These are phyloP conservation scores for Stylosanthes scabra DNA, from an alignment of 331 rosid genomes.

Conservation along the genomic window DNA sequence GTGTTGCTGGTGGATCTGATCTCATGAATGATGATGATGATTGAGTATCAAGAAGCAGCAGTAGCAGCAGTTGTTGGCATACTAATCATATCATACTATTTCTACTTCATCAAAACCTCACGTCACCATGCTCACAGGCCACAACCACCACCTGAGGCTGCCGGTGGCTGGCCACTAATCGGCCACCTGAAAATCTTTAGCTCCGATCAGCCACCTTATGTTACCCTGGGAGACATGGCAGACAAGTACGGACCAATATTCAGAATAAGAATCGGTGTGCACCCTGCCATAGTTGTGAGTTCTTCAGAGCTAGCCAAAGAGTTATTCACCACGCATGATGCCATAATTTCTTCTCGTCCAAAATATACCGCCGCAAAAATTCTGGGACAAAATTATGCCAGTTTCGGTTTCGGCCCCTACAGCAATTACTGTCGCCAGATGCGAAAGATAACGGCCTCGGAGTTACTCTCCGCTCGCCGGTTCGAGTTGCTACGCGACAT, in stretches of 20 bases:
- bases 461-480: constrained; percentile 51
- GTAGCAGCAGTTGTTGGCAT: constrained; percentile 18
- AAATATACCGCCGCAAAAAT: constrained; percentile 17
- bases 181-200: constrained; percentile 41
- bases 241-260: constrained; percentile 57
- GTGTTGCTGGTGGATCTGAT: no score
- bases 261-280: constrained; percentile 48
- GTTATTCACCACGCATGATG: constrained; percentile 56
- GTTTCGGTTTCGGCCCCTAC: constrained; percentile 41
- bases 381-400: constrained; percentile 47
- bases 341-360: constrained; percentile 50
- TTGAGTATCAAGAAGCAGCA: neutral
- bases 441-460: constrained; percentile 39
- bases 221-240: constrained; percentile 48
- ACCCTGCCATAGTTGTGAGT: constrained; percentile 49
- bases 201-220: constrained; percentile 38
- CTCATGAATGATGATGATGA: no score
- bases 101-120: neutral
- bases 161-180: constrained; percentile 43
- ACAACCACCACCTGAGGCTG: constrained; percentile 39
- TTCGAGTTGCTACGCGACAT: constrained; percentile 41
- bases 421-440: constrained; percentile 53
- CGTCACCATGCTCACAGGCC: neutral
- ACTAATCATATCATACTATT: constrained; percentile 6
- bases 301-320: constrained; percentile 57